Conservation (phyloP, 2,329 filamentous ascomycete species). For the Beauveria bassiana region DNA sequence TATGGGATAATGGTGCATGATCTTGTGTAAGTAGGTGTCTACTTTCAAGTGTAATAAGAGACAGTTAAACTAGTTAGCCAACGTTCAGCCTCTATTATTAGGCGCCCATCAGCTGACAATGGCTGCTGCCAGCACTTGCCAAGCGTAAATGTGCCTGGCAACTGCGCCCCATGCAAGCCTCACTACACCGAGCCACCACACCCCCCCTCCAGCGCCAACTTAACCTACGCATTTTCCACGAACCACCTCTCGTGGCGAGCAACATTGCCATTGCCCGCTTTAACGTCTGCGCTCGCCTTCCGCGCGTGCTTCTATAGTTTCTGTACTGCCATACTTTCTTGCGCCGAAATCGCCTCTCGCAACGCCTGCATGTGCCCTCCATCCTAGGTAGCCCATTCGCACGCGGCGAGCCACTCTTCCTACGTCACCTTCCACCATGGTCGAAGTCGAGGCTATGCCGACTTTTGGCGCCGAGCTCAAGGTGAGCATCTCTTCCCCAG, state of each 20-base stretch:
- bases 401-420: slow-evolving; percentile 2
- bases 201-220: slow-evolving; percentile 8
- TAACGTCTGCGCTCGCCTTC: not conserved
- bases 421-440: slow-evolving; percentile 44
- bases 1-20: no score
- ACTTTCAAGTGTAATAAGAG: no score
- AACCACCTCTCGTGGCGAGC: not conserved
- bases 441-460: slow-evolving; percentile 72
- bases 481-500: slow-evolving; percentile 39
- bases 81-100: not conserved
- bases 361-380: slow-evolving; percentile 3
- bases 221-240: not conserved
- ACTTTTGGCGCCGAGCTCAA: slow-evolving; percentile 93
- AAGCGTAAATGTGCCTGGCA: not conserved
- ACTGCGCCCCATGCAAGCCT: slow-evolving; percentile 6
- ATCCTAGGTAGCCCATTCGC: not conserved
- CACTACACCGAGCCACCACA: not conserved
- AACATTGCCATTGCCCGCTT: slow-evolving; percentile 4
- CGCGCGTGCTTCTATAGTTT: not conserved
- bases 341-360: not conserved
- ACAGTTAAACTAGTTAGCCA: no score
- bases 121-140: not conserved
- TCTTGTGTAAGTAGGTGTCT: no score
- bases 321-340: not conserved
- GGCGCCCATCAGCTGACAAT: no score